Evolutionary conservation across 306 rosid species (phyloP).

Genomic region (Mimosa bimucronata): DNA sequence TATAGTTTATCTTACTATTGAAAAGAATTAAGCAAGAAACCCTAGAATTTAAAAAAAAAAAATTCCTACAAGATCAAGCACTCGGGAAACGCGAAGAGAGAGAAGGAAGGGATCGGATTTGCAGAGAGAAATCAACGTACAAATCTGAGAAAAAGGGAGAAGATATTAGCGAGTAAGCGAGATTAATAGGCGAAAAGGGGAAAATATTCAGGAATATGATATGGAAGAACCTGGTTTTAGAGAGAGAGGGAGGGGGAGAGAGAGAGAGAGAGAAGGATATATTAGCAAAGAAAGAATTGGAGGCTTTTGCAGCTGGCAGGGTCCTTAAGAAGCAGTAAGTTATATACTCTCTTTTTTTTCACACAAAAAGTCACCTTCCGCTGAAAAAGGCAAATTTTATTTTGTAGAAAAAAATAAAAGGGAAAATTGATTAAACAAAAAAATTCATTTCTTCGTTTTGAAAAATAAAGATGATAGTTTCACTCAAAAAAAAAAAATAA

Average conservation of each 20-base stretch:
- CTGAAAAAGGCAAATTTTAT: not conserved
- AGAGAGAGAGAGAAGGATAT: conserved; percentile 22
- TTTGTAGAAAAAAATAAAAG: not conserved
- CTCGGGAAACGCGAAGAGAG: not conserved
- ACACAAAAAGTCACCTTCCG: not conserved
- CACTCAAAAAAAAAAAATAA: too few relatives aligned
- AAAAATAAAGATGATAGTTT: too few relatives aligned
- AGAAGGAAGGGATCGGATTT: not conserved
- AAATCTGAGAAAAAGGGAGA: conserved; percentile 26
- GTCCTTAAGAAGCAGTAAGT: not conserved
- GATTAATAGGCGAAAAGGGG: not conserved
- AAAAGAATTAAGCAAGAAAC: conserved; percentile 28
- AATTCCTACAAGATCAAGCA: not conserved
- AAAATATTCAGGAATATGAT: not conserved
- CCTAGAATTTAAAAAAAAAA: conserved; percentile 25
- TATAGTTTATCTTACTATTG: too few relatives aligned
- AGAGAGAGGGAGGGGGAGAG: conserved; percentile 36
- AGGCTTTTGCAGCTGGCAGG: conserved; percentile 15
- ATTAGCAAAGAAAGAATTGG: not conserved
- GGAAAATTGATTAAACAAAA: not conserved
- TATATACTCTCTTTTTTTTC: too few relatives aligned
- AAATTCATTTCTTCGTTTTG: too few relatives aligned
- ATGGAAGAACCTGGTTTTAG: conserved; percentile 35
- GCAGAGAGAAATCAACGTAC: conserved; percentile 5
- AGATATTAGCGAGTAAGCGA: not conserved